A percentile compares a stretch with the other conserved stretches of the same genome.
phyloP scores from a whole-genome alignment of 2,329 filamentous ascomycete species.

The Ilyonectria sp. region DNA sequence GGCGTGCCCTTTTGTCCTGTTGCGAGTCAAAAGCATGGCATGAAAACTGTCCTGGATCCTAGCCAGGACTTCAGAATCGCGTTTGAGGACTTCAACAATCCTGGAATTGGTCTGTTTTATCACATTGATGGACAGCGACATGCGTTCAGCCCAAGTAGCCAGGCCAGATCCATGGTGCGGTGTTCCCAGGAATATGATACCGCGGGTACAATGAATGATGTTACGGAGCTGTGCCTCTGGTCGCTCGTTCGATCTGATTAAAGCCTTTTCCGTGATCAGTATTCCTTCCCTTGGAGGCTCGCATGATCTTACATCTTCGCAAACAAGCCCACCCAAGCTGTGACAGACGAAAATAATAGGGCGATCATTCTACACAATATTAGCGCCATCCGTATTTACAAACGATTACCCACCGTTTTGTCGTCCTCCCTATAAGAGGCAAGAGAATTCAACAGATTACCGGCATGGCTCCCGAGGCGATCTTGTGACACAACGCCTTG shows the following conservation, averaged over 20 bases:
- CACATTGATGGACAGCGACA: slow-evolving; percentile 26
- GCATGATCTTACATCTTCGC: slow-evolving; percentile 33
- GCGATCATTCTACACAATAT: neutral
- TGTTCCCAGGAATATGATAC: slow-evolving; percentile 36
- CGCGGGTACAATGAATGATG: slow-evolving; percentile 26
- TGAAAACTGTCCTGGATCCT: slow-evolving; percentile 34
- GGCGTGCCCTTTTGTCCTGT: neutral
- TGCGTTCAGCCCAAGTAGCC: slow-evolving; percentile 27
- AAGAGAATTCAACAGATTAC: slow-evolving; percentile 33
- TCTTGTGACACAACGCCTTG: slow-evolving; percentile 17
- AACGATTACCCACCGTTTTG: slow-evolving; percentile 15
- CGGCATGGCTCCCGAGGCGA: slow-evolving; percentile 35
- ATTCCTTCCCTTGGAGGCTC: accelerated
- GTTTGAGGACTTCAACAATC: slow-evolving; percentile 22
- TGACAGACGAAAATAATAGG: slow-evolving; percentile 41
- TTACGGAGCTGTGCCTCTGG: slow-evolving; percentile 30
- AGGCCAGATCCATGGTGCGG: slow-evolving; percentile 38
- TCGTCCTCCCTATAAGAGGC: slow-evolving; percentile 27
- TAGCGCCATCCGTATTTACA: too few species aligned
- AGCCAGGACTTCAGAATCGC: slow-evolving; percentile 35
- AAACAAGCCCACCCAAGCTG: slow-evolving; percentile 20
- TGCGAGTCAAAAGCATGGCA: slow-evolving; percentile 13
- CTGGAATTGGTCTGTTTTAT: slow-evolving; percentile 38
- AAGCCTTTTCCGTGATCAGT: slow-evolving; percentile 23
- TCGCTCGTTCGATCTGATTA: slow-evolving; percentile 27